phyloP scores from a whole-genome alignment of 192 early-diverging fungal genomes.

The Rhizoclosmatium sp. region DNA sequence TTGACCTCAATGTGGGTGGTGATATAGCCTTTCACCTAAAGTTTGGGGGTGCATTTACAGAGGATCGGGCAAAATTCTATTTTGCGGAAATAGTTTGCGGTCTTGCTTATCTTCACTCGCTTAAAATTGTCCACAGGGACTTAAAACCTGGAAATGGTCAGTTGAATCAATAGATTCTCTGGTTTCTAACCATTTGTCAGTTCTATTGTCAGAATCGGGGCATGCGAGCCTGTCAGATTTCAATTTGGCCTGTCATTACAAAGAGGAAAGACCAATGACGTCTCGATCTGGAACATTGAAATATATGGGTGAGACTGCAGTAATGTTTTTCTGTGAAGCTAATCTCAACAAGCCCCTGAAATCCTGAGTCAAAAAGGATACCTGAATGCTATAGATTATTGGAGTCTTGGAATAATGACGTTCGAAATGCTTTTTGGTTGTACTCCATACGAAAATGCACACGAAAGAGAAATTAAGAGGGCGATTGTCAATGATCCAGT shows the following conservation, averaged over 20 bases:
- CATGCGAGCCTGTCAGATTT: constrained; percentile 96
- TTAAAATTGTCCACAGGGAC: constrained; percentile 89
- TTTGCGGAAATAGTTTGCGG: constrained; percentile 89
- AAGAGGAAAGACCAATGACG: constrained; percentile 71
- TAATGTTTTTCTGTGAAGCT: background rate
- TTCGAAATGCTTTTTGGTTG: constrained; percentile 87
- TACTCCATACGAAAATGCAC: background rate
- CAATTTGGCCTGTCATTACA: constrained; percentile 88
- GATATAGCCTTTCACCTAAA: constrained; percentile 91
- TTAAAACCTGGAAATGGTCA: constrained; percentile 91
- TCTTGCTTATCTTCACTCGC: constrained; percentile 81
- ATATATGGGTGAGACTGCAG: constrained; percentile 75
- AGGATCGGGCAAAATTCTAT: constrained; percentile 84
- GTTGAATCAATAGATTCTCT: background rate
- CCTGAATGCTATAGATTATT: constrained; percentile 90
- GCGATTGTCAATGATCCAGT: constrained; percentile 20
- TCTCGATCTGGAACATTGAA: constrained; percentile 89
- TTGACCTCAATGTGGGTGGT: constrained; percentile 96
- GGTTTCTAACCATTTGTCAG: constrained; percentile 27
- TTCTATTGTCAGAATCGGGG: constrained; percentile 79
- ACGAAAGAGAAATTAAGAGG: constrained; percentile 14
- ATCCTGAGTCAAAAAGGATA: constrained; percentile 68
- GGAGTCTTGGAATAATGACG: constrained; percentile 91
- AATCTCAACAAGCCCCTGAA: constrained; percentile 44
- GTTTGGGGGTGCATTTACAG: constrained; percentile 72